Conservation (phyloP, 2,329 filamentous ascomycete species). For the Colletotrichum lindemuthianum region DNA sequence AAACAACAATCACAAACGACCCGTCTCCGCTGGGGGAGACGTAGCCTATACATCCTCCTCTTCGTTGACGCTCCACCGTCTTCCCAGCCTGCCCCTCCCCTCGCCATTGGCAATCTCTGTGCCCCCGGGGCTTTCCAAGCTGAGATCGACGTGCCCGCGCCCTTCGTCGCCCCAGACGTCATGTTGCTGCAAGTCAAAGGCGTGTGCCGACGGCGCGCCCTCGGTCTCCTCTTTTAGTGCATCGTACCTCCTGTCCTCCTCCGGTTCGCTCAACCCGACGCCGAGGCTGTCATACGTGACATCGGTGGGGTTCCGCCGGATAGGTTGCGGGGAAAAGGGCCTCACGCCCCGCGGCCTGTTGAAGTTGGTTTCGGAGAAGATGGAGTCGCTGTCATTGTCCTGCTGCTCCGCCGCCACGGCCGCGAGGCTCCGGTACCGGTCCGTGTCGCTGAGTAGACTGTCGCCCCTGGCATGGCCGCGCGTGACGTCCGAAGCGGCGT, state of each 20-base stretch:
- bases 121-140: too few relatives aligned
- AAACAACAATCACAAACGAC: background rate
- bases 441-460: conserved; percentile 62
- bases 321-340: conserved; percentile 69
- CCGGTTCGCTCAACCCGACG: conserved; percentile 33
- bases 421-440: conserved; percentile 68
- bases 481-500: conserved; percentile 53
- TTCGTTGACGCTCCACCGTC: conserved; percentile 28
- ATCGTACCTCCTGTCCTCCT: conserved; percentile 29
- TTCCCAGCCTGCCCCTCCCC: conserved; percentile 16
- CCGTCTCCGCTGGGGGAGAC: too few relatives aligned
- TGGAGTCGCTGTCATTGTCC: conserved; percentile 51
- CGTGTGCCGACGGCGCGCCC: background rate
- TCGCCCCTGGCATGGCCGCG: conserved; percentile 59
- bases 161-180: conserved; percentile 7
- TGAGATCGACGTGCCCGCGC: too few relatives aligned
- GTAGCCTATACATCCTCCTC: conserved; percentile 7
- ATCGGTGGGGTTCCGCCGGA: conserved; percentile 52
- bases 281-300: conserved; percentile 52
- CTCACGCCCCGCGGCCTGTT: conserved; percentile 64
- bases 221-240: conserved; percentile 16
- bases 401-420: conserved; percentile 48
- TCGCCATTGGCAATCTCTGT: background rate
- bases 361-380: conserved; percentile 61
- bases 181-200: background rate